A percentile compares a stretch with the other conserved stretches of the same genome.
Evolutionary conservation across 257 asterid genomes (phyloP).

Genomic region (Misopates orontium): DNA sequence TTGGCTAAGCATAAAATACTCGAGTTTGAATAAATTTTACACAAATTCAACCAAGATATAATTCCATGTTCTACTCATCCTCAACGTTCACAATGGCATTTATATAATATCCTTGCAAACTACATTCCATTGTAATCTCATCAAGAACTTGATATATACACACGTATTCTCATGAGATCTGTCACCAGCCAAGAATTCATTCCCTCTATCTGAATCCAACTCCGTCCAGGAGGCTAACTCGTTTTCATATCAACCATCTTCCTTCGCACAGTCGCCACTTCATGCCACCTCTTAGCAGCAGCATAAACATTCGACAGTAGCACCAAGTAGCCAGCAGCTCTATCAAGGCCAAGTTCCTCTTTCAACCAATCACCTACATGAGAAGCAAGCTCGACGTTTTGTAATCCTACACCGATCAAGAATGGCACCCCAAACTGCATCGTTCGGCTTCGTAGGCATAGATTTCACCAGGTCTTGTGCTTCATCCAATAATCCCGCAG

Average conservation of each 20-base stretch:
- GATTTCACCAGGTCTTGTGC: slow-evolving; percentile 55
- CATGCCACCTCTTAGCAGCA: slow-evolving; percentile 64
- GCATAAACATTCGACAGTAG: slow-evolving; percentile 70
- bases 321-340: slow-evolving; percentile 62
- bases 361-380: slow-evolving; percentile 47
- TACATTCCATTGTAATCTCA: slow-evolving; percentile 40
- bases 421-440: slow-evolving; percentile 82
- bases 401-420: slow-evolving; percentile 76
- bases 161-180: slow-evolving; percentile 40
- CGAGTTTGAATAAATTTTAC: no score
- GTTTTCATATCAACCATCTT: slow-evolving; percentile 49
- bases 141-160: slow-evolving; percentile 46
- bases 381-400: slow-evolving; percentile 58
- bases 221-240: slow-evolving; percentile 65
- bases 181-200: slow-evolving; percentile 55
- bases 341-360: slow-evolving; percentile 44
- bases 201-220: slow-evolving; percentile 69
- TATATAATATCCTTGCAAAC: slow-evolving; percentile 29
- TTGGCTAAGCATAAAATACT: no score
- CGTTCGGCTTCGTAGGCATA: slow-evolving; percentile 82
- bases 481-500: slow-evolving; percentile 76
- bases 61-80: not conserved
- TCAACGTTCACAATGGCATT: slow-evolving; percentile 9
- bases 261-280: slow-evolving; percentile 49
- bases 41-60: no score